Conservation (phyloP, 2,329 filamentous ascomycete genomes). For the Fusarium sp. region DNA sequence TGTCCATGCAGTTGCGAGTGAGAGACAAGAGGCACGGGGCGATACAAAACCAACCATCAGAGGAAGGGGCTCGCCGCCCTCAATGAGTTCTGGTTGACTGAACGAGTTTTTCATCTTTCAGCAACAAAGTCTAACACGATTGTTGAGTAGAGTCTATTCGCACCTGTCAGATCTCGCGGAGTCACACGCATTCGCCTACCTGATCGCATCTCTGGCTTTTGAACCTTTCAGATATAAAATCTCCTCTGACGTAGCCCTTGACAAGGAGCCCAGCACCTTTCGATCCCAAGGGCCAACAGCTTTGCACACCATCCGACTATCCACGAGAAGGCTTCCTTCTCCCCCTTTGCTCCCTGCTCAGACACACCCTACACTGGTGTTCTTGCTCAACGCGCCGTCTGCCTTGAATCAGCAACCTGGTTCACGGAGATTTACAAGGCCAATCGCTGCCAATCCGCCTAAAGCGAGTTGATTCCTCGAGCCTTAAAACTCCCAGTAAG, state of each 20-base stretch:
- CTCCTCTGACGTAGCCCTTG: neutral
- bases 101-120: slow-evolving; percentile 19
- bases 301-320: slow-evolving; percentile 26
- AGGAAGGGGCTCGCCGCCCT: slow-evolving; percentile 35
- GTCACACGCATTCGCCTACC: neutral
- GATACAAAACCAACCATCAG: slow-evolving; percentile 8
- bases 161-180: slow-evolving; percentile 3
- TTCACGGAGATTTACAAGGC: neutral
- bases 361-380: neutral
- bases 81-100: slow-evolving; percentile 31
- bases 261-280: neutral
- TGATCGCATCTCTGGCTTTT: neutral
- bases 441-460: slow-evolving; percentile 16
- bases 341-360: slow-evolving; percentile 1
- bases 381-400: neutral
- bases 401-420: slow-evolving; percentile 5
- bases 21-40: neutral
- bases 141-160: slow-evolving; percentile 17
- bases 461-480: slow-evolving; percentile 1
- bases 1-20: neutral
- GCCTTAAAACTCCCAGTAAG: slow-evolving; percentile 1
- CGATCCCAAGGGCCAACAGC: slow-evolving; percentile 22
- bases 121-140: slow-evolving; percentile 25
- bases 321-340: slow-evolving; percentile 3
- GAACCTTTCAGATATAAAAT: neutral